Evolutionary conservation across 441 rosid genomes (phyloP).

Genomic region (Corymbia citriodora): DNA sequence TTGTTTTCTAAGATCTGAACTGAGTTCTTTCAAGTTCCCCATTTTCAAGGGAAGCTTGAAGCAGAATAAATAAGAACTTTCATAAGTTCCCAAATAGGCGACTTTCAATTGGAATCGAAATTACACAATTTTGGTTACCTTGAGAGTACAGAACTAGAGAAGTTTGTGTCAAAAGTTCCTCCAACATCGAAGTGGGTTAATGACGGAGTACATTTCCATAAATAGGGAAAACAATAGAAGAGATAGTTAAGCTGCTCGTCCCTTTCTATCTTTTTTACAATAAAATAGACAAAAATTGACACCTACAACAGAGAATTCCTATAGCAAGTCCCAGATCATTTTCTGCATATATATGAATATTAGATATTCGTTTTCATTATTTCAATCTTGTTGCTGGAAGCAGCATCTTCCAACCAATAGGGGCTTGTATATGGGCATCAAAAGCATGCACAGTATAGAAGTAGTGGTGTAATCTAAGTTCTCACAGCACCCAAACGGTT

Average conservation of each 20-base stretch:
- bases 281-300: neutral
- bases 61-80: neutral
- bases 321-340: neutral
- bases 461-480: neutral
- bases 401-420: neutral
- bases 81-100: neutral
- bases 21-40: neutral
- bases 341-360: neutral
- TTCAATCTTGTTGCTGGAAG: neutral
- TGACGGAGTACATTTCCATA: neutral
- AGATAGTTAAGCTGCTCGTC: neutral
- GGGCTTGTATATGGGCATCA: neutral
- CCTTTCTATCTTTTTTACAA: neutral
- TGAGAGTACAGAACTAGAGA: neutral
- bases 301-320: neutral
- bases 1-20: too few relatives aligned
- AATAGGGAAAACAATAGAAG: neutral
- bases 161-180: neutral
- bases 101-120: neutral
- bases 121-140: neutral
- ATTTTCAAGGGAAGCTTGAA: neutral
- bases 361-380: neutral
- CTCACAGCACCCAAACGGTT: conserved; percentile 9
- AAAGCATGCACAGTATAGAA: neutral
- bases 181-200: neutral